phyloP scores from a whole-genome alignment of 1,139 yeast genomes.

The Sugiyamaella novakii region DNA sequence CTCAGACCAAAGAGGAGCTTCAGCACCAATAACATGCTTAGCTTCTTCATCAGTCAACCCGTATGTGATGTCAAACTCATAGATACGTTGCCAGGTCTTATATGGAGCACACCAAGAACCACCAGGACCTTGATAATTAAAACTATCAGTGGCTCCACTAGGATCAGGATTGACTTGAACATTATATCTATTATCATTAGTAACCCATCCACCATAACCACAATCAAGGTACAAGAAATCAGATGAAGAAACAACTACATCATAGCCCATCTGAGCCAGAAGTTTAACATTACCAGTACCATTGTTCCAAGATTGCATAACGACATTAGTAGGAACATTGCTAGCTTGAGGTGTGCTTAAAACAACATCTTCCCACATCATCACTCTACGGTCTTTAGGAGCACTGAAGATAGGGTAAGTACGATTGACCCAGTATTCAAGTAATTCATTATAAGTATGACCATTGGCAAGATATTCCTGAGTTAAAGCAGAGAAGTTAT shows the following conservation, averaged over 20 bases:
- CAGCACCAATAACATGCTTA: constrained; percentile 49
- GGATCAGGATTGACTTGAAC: constrained; percentile 37
- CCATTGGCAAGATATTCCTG: constrained; percentile 44
- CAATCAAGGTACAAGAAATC: constrained; percentile 51
- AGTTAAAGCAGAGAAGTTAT: constrained; percentile 42
- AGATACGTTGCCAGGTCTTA: constrained; percentile 54
- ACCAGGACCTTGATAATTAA: constrained; percentile 43
- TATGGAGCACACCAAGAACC: constrained; percentile 58
- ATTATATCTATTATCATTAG: constrained; percentile 46
- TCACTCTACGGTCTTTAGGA: constrained; percentile 39
- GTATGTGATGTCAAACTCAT: constrained; percentile 46
- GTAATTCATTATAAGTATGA: constrained; percentile 43
- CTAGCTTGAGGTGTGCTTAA: constrained; percentile 31
- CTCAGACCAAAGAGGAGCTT: constrained; percentile 53
- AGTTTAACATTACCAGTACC: constrained; percentile 39
- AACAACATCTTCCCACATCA: constrained; percentile 55
- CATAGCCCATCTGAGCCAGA: constrained; percentile 47
- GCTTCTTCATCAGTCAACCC: constrained; percentile 45
- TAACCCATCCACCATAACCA: constrained; percentile 50
- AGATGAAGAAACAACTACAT: constrained; percentile 48
- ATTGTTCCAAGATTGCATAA: constrained; percentile 50
- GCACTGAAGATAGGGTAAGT: constrained; percentile 45
- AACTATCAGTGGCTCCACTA: constrained; percentile 26
- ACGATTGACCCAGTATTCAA: constrained; percentile 48
- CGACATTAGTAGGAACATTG: constrained; percentile 41